These are phyloP conservation scores for Fomitopsis palustris DNA, from an alignment of 1,284 basidiomycete genomes.

Conservation along the genomic window DNA sequence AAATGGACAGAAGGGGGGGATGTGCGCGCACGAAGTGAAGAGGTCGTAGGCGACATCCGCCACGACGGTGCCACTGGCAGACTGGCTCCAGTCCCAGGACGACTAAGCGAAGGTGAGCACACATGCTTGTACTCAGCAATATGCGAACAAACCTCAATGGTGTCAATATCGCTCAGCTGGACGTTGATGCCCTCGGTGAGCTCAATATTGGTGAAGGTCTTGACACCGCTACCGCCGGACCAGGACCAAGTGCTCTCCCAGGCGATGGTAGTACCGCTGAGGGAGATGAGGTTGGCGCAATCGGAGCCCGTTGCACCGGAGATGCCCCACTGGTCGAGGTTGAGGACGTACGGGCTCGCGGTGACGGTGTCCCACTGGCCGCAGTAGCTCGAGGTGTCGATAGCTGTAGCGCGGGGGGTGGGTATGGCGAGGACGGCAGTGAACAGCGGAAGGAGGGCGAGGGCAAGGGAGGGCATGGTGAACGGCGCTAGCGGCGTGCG, in stretches of 20 bases:
- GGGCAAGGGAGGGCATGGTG: conserved; percentile 9
- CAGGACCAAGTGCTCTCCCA: conserved; percentile 58
- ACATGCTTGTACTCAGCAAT: conserved; percentile 4
- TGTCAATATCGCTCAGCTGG: conserved; percentile 49
- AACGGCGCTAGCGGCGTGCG: neutral
- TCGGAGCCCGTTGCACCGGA: conserved; percentile 46
- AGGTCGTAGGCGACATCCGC: conserved; percentile 61
- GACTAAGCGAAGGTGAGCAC: conserved; percentile 25
- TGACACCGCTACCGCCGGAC: conserved; percentile 49
- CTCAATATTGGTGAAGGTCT: conserved; percentile 60
- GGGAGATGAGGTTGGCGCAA: conserved; percentile 47
- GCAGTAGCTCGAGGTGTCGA: conserved; percentile 33
- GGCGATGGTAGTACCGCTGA: conserved; percentile 41
- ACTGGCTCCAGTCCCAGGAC: conserved; percentile 42
- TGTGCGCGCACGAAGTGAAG: conserved; percentile 45
- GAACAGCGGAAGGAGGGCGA: conserved; percentile 8
- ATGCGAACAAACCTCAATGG: conserved; percentile 46
- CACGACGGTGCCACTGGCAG: conserved; percentile 30
- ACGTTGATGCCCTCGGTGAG: conserved; percentile 49
- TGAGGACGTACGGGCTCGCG: conserved; percentile 44
- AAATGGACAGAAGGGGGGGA: no score
- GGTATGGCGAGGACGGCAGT: conserved; percentile 3
- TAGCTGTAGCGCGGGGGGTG: conserved; percentile 7
- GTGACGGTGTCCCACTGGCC: conserved; percentile 51
- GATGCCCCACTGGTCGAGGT: conserved; percentile 52